phyloP scores from a whole-genome alignment of 108 stramenopile species.

The Parmales sp. region DNA sequence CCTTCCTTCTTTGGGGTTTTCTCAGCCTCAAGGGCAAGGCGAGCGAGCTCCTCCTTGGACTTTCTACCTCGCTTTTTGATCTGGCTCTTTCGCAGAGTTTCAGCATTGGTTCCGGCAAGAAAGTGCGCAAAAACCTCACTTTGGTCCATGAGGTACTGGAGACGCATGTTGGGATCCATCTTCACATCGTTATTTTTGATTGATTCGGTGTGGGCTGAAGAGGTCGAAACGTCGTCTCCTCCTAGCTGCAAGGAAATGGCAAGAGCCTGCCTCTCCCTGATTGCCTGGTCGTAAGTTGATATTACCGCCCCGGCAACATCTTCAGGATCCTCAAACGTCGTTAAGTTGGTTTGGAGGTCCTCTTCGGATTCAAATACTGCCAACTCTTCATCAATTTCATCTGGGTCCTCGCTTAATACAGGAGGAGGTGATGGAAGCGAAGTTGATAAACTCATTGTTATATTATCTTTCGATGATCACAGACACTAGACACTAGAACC shows the following conservation, averaged over 20 bases:
- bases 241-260: background rate
- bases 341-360: too few relatives aligned
- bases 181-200: too few relatives aligned
- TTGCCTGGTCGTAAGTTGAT: conserved; percentile 32
- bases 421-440: too few relatives aligned
- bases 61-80: background rate
- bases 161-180: conserved; percentile 17
- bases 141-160: conserved; percentile 85
- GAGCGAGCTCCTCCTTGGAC: conserved; percentile 29
- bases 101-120: conserved; percentile 52
- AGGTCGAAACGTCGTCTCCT: background rate
- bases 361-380: too few relatives aligned
- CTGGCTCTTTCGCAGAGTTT: background rate
- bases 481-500: too few relatives aligned
- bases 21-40: conserved; percentile 37
- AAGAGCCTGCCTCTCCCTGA: background rate
- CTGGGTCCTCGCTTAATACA: too few relatives aligned
- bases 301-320: too few relatives aligned
- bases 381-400: too few relatives aligned
- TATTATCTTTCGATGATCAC: too few relatives aligned
- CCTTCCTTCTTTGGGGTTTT: conserved; percentile 13
- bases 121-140: conserved; percentile 98
- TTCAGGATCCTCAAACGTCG: too few relatives aligned
- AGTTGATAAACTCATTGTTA: too few relatives aligned
- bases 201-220: conserved; percentile 35